Percentiles rank a stretch among this genome's conserved stretches.
Conservation (phyloP, 2,329 filamentous ascomycete species). For the Beauveria asiatica region DNA sequence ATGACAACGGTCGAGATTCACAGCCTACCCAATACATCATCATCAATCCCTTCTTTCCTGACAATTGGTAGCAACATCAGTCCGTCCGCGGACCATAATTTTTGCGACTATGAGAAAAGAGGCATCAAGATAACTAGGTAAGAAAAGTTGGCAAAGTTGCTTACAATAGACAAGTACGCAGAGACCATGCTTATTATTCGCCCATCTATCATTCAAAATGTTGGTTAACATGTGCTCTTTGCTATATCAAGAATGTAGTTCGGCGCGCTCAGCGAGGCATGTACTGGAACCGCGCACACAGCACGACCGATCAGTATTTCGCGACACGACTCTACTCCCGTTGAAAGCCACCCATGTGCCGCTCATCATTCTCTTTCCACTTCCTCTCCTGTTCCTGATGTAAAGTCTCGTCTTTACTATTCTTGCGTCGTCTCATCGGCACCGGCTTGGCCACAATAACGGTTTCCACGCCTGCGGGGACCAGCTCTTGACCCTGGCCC, state of each 20-base stretch:
- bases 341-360: conserved; percentile 20
- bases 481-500: conserved; percentile 74
- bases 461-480: conserved; percentile 70
- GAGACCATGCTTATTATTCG: too few species aligned
- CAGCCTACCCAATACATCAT: too few species aligned
- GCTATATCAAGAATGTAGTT: background rate
- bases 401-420: conserved; percentile 1
- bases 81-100: too few species aligned
- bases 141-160: too few species aligned
- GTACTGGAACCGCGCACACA: background rate
- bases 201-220: background rate
- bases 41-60: too few species aligned
- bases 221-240: conserved; percentile 8
- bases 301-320: background rate
- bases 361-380: conserved; percentile 18
- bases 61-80: too few species aligned
- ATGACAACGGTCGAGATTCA: conserved; percentile 71
- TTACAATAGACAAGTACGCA: too few species aligned
- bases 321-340: conserved; percentile 10
- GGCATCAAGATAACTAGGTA: too few species aligned
- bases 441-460: conserved; percentile 67
- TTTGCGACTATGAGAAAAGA: too few species aligned
- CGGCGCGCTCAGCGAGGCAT: background rate
- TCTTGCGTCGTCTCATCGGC: conserved; percentile 23
- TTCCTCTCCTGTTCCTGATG: conserved; percentile 13